Base-by-base conservation (phyloP, 2,329 filamentous ascomycete genomes). In the Neopestalotiopsis sp. region DNA sequence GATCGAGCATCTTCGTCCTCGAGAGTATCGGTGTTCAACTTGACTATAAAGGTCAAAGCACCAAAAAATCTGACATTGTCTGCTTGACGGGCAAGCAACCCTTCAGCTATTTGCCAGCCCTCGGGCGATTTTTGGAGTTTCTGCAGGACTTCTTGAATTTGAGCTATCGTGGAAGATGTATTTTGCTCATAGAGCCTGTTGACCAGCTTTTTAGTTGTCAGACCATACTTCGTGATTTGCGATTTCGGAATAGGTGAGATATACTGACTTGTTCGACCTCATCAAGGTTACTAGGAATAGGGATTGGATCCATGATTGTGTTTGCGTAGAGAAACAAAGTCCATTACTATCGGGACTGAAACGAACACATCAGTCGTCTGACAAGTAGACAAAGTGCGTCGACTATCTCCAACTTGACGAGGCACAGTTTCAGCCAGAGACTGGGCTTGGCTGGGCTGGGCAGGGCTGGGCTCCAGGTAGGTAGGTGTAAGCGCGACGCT, bases 31-130 rank as follows among this genome's bases (percentile, higher is more conserved):
- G 91, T 92, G 78, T 98, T 98, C 69, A 98, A 89, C 82, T 98
- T 99, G 74, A 98, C 90, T 65, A 94, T 97, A 73, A 98, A 92
- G 0, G 95, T 98, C 69, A 98, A 86, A 38, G 95, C 95, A 14
- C 94, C 96, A 78, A 97, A 97, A 81, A 98, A 98, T 72, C 92
- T 92, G 73, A 96, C 89, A 75, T 95, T 91, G 70, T 92, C 88
- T 73, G 93, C 90, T 28, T 88, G 83, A 70, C 89, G 90, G 65
- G 84, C 84, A 12, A 98, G 84, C 14, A 98, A 85, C 65, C 89
- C 89, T 76, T 95, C 91, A 24, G 94, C 94, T 61, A 98, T 86
- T 68, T 92, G 87, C 96, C 96, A 99, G 67, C 94, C 95, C 75
- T 93, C 87, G 1, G 91, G 85, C 2, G 94, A 93, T 73, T 90